Base-by-base conservation (phyloP, 768 basidiomycete species). In the Phaeotremella skinneri region DNA sequence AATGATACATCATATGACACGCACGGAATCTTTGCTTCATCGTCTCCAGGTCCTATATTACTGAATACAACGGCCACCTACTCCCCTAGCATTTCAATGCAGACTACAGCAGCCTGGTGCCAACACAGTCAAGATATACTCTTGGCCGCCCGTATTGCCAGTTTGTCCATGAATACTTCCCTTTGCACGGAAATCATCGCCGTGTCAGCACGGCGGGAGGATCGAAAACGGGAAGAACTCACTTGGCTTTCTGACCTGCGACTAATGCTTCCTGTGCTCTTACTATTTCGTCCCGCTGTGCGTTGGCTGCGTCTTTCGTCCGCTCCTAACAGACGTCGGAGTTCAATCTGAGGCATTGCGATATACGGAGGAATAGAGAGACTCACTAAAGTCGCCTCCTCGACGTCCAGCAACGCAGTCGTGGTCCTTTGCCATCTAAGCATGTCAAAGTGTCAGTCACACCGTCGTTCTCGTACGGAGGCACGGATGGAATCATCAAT, bases 351-450 rank as follows among this genome's bases (percentile, higher is more conserved):
- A 45, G 7, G 11, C 23, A 23, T 13, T 20, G n/a, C n/a, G n/a
- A n/a, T n/a, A n/a, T n/a, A n/a, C n/a, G n/a, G n/a, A n/a, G n/a
- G n/a, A n/a, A n/a, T n/a, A n/a, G n/a, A 13, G 21, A 53, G 25
- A 62, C 67, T 55, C 39, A 67, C 67, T 30, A 67, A 34, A 3
- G 58, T 52, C 2, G 27, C 26, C 53, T 57, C n/a, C 49, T 72
- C 70, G 11, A 64, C 31, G 11, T 69, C 65, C 17, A 68, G 48
- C 14, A 45, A 52, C 11, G 49, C 62, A 14, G 49, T 54, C 7
- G 63, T 50, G 1, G 60, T 68, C 49, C 63, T 72, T 41, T 67
- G 70, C 68, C 70, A 72, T 11, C 64, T 65, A 43, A 39, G n/a
- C 26, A 31, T 25, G 1, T n/a, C 34, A 39, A 26, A 14, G 45